Evolutionary conservation across 352 stramenopile genomes (phyloP).

Genomic region (Globisporangium middletonii): DNA sequence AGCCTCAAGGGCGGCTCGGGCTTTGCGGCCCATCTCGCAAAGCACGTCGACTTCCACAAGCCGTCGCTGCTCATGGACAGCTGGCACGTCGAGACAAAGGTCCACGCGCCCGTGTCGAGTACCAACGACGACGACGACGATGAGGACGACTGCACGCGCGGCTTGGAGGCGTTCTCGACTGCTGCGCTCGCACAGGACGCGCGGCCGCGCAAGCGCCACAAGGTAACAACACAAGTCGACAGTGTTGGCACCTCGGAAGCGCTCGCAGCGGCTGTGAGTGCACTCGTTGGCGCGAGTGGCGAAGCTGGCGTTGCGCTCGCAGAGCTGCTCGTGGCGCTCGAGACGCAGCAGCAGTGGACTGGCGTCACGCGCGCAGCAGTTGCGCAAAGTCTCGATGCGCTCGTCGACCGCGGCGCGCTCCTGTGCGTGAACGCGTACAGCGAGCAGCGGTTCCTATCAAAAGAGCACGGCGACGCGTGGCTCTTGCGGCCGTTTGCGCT

Average conservation of each 20-base stretch:
- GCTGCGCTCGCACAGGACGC: neutral
- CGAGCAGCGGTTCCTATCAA: slow-evolving; percentile 56
- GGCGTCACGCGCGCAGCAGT: slow-evolving; percentile 15
- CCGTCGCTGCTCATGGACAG: slow-evolving; percentile 54
- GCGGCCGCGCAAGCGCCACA: slow-evolving; percentile 14
- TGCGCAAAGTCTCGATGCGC: slow-evolving; percentile 25
- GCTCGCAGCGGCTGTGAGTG: slow-evolving; percentile 19
- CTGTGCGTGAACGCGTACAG: slow-evolving; percentile 70
- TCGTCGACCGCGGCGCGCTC: slow-evolving; percentile 49
- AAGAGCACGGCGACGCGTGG: slow-evolving; percentile 64
- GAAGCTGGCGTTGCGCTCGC: slow-evolving; percentile 35
- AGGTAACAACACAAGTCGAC: neutral
- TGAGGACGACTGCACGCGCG: slow-evolving; percentile 23
- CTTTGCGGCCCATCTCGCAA: slow-evolving; percentile 66
- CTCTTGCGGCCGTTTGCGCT: slow-evolving; percentile 60
- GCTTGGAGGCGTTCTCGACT: slow-evolving; percentile 52
- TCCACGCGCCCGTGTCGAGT: slow-evolving; percentile 20
- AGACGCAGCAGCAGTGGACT: neutral
- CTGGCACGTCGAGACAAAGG: slow-evolving; percentile 69
- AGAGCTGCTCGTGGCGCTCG: slow-evolving; percentile 21
- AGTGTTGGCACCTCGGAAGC: slow-evolving; percentile 14
- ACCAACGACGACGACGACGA: slow-evolving; percentile 12
- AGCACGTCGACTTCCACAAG: slow-evolving; percentile 54
- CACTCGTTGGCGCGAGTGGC: slow-evolving; percentile 31
- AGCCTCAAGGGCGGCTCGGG: slow-evolving; percentile 51